Evolutionary conservation across 768 basidiomycete species (phyloP), one percentile per base, ranked within the genome.

Genomic region (Pisolithus tinctorius): DNA sequence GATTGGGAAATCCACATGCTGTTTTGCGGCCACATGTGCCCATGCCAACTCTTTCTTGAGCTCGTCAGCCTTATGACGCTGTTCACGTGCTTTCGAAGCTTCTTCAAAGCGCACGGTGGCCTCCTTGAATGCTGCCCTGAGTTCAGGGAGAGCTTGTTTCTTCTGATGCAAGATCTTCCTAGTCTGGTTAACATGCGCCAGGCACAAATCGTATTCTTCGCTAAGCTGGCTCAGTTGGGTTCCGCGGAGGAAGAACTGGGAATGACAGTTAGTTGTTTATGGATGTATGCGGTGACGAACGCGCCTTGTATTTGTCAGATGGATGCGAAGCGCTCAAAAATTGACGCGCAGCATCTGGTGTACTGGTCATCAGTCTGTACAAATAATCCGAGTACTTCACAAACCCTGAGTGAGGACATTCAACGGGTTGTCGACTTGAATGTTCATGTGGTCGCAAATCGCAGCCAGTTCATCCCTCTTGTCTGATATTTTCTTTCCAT

Each of bases 381-480:
- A 4, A 39, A 9, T 31, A 45, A n/a, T 27, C 2, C 4, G 20
- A 8, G 20, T 5, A 16, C n/a, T 13, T 23, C 8, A 53, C 61
- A 25, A 55, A 78, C 86, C 89, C 76, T 93, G 91, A 1, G 90
- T 93, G 41, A 95, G 76, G 25, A 99, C 86, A 55, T 91, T 97
- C 82, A 97, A 83, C 1, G 94, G 95, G 61, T 94, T 94, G 64
- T 96, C 93, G 53, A 96, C 90, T 63, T 95, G 93, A 50, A 99
- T 90, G 60, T 93, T 93, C 86, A 96, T 95, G 57, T 93, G 87
- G 63, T 95, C 91, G 60, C 87, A 87, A 46, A 99, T 97, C 2
- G 84, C 81, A 16, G 87, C 78, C 10, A 99, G 68, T 62, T 97
- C 93, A 9, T 91, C 84, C 57, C 83, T 82, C 71, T 89, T 93